Evolutionary conservation across 352 stramenopile genomes (phyloP).

Genomic region (Globisporangium rhizosaccharum): DNA sequence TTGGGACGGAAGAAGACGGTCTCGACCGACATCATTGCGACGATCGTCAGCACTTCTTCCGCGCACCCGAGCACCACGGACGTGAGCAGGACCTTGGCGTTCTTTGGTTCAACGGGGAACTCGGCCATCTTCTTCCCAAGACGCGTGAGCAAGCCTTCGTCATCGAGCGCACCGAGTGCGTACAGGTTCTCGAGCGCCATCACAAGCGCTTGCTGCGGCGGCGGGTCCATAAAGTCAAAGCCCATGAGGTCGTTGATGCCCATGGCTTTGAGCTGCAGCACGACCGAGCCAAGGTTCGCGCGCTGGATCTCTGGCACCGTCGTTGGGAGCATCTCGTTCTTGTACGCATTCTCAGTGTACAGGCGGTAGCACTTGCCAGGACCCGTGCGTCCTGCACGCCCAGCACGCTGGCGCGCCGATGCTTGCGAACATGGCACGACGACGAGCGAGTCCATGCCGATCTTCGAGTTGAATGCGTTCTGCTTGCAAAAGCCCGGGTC

Average conservation of each 20-base stretch:
- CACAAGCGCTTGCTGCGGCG: constrained; percentile 95
- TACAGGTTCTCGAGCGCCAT: constrained; percentile 98
- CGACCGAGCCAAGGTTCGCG: constrained; percentile 97
- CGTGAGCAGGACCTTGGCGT: constrained; percentile 98
- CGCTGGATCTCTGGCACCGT: constrained; percentile 99
- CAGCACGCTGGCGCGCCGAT: constrained; percentile 95
- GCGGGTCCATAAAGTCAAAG: constrained; percentile 99
- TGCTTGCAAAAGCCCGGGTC: constrained; percentile 97
- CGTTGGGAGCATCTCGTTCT: constrained; percentile 95
- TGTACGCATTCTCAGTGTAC: constrained; percentile 99
- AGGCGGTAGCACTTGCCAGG: constrained; percentile 99
- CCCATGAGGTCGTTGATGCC: constrained; percentile 98
- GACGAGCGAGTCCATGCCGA: constrained; percentile 99
- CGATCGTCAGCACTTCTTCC: constrained; percentile 99
- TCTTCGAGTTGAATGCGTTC: constrained; percentile 98
- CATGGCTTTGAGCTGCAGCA: constrained; percentile 99
- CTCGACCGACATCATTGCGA: constrained; percentile 98
- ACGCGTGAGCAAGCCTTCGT: constrained; percentile 90
- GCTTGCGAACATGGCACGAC: constrained; percentile 98
- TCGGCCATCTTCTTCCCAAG: constrained; percentile 99
- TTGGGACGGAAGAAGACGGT: constrained; percentile 98
- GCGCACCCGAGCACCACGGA: constrained; percentile 97
- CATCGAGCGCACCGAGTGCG: constrained; percentile 95
- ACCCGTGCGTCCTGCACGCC: constrained; percentile 96
- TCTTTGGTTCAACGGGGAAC: constrained; percentile 98